Base-by-base conservation (phyloP, 2,329 filamentous ascomycete species). In the Penicillium sp. region DNA sequence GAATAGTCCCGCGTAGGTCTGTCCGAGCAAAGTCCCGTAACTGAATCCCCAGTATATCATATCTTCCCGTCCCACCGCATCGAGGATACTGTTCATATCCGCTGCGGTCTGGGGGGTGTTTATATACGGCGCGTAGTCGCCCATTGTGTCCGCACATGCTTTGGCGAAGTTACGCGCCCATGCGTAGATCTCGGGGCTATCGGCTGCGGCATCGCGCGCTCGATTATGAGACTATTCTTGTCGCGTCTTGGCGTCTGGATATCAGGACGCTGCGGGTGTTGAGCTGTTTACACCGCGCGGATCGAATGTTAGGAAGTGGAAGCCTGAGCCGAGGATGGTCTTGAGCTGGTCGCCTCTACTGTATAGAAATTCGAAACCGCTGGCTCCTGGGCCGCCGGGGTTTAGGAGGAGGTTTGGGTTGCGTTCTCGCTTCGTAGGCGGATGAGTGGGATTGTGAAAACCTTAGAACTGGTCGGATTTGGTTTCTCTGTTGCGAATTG, bases 81-180 rank as follows among this genome's bases (percentile, higher is more conserved):
- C 75, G 1, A 81, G 66, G 28, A 81, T 80, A 12, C 67, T 75
- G 58, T 80, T 79, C 78, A 82, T 81, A 56, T 82, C 80, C 31
- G 79, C 77, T 10, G 78, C 80, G 0, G 77, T 78, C 61, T 81
- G 78, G 0, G 78, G 78, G 0, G 79, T 81, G 53, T 81, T 80
- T 55, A 80, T 67, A 56, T 80, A 80, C 8, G 59, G 60, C 3
- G 73, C 76, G 56, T 79, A 66, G 45, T 78, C 76, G 0, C 77
- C 78, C 71, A 76, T 77, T 1, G 67, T 78, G 11, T 81, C 78
- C 5, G 62, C 57, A 45, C 79, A 81, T 0, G 76, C 73, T 11
- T 65, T 67, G 4, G 70, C 78, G 46, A 69, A 74, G 53, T 77
- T 79, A 19, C 71, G 62, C 1, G 77, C 66, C 74, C 74, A 78